Evolutionary conservation across 2,329 filamentous ascomycete genomes (phyloP).

Genomic region (Claviceps humidiphila): DNA sequence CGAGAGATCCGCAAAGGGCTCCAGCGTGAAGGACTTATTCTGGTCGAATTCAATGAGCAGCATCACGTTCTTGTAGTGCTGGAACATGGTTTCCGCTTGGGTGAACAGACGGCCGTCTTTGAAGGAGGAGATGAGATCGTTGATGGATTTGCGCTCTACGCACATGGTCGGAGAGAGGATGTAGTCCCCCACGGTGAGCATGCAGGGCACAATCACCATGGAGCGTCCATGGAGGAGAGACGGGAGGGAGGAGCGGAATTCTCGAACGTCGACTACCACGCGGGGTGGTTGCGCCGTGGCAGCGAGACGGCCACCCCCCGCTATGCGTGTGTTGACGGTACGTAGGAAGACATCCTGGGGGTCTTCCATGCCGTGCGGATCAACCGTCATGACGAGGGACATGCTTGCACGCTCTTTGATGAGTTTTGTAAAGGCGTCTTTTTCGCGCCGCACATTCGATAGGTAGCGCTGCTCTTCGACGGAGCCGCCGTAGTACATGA

Average conservation of each 20-base stretch:
- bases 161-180: slow-evolving; percentile 83
- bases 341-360: slow-evolving; percentile 85
- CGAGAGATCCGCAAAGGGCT: slow-evolving; percentile 57
- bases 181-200: slow-evolving; percentile 94
- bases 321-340: slow-evolving; percentile 92
- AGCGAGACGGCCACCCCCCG: slow-evolving; percentile 71
- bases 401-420: slow-evolving; percentile 92
- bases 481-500: slow-evolving; percentile 88
- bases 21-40: slow-evolving; percentile 92
- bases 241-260: slow-evolving; percentile 86
- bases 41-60: slow-evolving; percentile 96
- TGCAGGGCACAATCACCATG: slow-evolving; percentile 83
- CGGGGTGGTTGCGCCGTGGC: slow-evolving; percentile 80
- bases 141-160: slow-evolving; percentile 86
- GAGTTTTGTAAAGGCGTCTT: slow-evolving; percentile 87
- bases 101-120: slow-evolving; percentile 82
- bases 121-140: slow-evolving; percentile 83
- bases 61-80: slow-evolving; percentile 81
- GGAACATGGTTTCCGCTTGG: slow-evolving; percentile 87
- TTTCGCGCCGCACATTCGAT: slow-evolving; percentile 79
- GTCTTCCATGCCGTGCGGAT: slow-evolving; percentile 56
- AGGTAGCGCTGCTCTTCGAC: slow-evolving; percentile 94
- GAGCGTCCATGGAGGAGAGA: slow-evolving; percentile 81
- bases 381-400: slow-evolving; percentile 72
- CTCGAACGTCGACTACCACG: slow-evolving; percentile 88